Evolutionary conservation across 2,329 filamentous ascomycete genomes (phyloP), one percentile per base, ranked within the genome.

Genomic region (Escovopsis sp.): DNA sequence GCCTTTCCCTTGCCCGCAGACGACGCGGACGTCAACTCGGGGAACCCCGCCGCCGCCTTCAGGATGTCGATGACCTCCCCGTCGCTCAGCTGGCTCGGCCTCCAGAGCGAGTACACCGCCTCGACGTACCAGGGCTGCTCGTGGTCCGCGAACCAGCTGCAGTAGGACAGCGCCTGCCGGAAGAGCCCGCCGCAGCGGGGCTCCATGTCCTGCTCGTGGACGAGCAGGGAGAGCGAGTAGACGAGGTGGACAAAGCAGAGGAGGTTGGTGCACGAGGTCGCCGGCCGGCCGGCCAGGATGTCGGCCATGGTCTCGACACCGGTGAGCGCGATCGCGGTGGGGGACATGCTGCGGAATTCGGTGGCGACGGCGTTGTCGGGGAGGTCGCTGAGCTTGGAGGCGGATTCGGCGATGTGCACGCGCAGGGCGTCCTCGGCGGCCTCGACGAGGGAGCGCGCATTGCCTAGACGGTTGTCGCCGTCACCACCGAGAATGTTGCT

Each of bases 201-300:
- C 10, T 45, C 33, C 5, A 60, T 50, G 21, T 61, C 56, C 34
- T 60, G 54, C 43, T 60, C 61, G 36, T 66, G 57, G 5, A 66
- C 45, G 12, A 66, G 54, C 9, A 68, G 43, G 4, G 62, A 68
- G 27, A 71, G 56, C 11, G 66, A 62, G 41, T 69, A 70, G 17
- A 65, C 53, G 15, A 72, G 41, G 37, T 72, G 68, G 23, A 70
- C 47, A 40, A 72, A 64, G 45, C 66, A 71, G 2, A 72, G 45
- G 3, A 61, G 56, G 19, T 66, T 56, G 19, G 65, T 43, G 4
- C 68, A 54, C 1, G 60, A 57, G 3, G 50, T 46, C 1, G 54
- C 48, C 6, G 51, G 48, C n/a, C 45, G 45, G 3, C 60, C 62
- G 16, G 56, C 49, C 0, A 70, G 42, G 4, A 66, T 50, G 10